Percentiles rank a stretch among this genome's conserved stretches.
phyloP scores from a whole-genome alignment of 2,329 filamentous ascomycete species.

The Xylariaceae sp. region DNA sequence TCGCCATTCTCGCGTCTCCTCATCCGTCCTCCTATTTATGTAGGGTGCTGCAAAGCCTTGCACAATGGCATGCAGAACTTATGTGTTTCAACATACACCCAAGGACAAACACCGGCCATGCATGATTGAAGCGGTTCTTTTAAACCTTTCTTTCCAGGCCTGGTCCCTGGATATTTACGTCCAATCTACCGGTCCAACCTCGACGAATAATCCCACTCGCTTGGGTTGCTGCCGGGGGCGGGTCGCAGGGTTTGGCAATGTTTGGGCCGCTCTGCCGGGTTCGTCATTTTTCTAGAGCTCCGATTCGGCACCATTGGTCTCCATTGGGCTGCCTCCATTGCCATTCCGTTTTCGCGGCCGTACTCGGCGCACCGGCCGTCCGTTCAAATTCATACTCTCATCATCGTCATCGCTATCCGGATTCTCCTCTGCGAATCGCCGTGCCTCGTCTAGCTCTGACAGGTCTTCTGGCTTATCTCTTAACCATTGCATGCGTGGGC shows the following conservation, averaged over 20 bases:
- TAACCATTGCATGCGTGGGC: conserved; percentile 96
- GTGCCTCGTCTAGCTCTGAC: conserved; percentile 82
- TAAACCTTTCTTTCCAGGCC: neutral
- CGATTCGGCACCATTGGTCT: conserved; percentile 62
- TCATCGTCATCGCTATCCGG: conserved; percentile 63
- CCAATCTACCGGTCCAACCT: neutral
- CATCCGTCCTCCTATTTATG: neutral
- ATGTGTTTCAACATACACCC: neutral
- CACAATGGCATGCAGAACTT: neutral
- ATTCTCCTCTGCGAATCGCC: conserved; percentile 58
- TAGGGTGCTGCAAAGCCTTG: neutral
- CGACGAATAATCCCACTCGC: neutral
- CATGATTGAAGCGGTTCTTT: neutral
- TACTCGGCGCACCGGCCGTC: conserved; percentile 49
- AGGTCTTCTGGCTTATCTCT: conserved; percentile 82
- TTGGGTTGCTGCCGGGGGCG: neutral
- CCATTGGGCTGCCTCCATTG: conserved; percentile 63
- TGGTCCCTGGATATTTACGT: neutral
- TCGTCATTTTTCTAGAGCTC: conserved; percentile 50
- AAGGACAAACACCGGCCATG: neutral
- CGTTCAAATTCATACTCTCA: conserved; percentile 54
- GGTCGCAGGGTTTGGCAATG: neutral
- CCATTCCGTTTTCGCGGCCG: conserved; percentile 50
- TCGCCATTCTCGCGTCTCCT: neutral
- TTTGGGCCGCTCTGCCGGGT: neutral